Base-by-base conservation (phyloP, 495 filamentous ascomycete genomes). In the Penicillium steckii region DNA sequence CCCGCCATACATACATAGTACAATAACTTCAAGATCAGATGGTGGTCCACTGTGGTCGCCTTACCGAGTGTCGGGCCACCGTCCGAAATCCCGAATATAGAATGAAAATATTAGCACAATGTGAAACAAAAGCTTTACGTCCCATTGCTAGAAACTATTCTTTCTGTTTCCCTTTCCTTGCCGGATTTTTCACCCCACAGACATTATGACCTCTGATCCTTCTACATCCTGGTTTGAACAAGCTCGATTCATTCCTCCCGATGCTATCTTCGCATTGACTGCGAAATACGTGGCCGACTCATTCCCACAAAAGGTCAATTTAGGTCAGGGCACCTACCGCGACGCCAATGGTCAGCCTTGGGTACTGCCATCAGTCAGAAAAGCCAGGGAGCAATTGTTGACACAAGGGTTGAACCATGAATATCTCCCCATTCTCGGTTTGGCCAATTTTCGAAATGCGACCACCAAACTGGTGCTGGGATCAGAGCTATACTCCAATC, bases 301-400 rank as follows among this genome's bases (percentile, higher is more conserved):
- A 8, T 55, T 24, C 38, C 60, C 64, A 1, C 41, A 59, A 8
- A 73, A 73, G 33, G 71, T 72, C 15, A 72, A 70, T 24, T 47
- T 76, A 2, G 68, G 71, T 13, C 64, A 67, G 24, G 66, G 70
- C 8, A 62, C 69, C 7, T 78, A 76, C 43, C 67, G 69, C 2
- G 71, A 75, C 26, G 60, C 65, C 19, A 44, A 70, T 41, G 73
- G 63, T 1, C 59, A 70, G 12, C 72, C 75, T 8, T 78, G 73
- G 75, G 51, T 75, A 8, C 59, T 76, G 2, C 65, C 71, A 0
- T 62, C 69, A 0, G 70, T 75, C 4, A 43, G 48, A 0, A 49
- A 55, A 29, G 57, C 52, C 8, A 57, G 65, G 2, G 49, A 62
- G 15, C 43, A 22, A 17, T 24, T 41, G 23, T 8, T 41, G 19